Evolutionary conservation across 1,139 yeast genomes (phyloP).

Genomic region (Yamadazyma dendronema): DNA sequence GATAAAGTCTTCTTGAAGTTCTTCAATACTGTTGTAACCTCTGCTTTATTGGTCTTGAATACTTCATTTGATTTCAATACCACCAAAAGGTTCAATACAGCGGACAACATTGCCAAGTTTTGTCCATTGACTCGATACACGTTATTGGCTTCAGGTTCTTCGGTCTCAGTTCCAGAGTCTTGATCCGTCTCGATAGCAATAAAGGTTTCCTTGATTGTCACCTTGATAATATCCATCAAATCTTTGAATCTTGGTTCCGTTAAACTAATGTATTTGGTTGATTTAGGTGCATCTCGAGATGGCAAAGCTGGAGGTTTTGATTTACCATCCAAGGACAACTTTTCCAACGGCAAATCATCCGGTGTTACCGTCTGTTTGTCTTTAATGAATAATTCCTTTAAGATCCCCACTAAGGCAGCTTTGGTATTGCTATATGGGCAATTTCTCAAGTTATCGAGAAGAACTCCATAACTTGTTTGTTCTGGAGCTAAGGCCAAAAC

Average conservation of each 20-base stretch:
- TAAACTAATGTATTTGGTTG: constrained; percentile 35
- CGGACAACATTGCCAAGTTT: constrained; percentile 44
- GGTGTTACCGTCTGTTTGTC: constrained; percentile 12
- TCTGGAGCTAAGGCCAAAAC: constrained; percentile 58
- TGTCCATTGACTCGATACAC: constrained; percentile 19
- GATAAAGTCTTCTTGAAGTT: constrained; percentile 10
- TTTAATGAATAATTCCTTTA: constrained; percentile 58
- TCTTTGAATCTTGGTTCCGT: constrained; percentile 35
- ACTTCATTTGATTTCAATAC: constrained; percentile 33
- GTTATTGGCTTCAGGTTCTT: constrained; percentile 6
- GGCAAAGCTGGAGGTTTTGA: constrained; percentile 23
- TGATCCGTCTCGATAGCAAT: constrained; percentile 11
- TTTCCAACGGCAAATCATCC: constrained; percentile 8
- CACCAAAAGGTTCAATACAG: constrained; percentile 55
- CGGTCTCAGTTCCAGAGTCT: constrained; percentile 15
- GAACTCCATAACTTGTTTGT: constrained; percentile 54
- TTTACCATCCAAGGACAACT: constrained; percentile 7
- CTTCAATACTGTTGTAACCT: constrained; percentile 16
- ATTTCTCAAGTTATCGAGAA: constrained; percentile 60
- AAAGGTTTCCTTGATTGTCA: constrained; percentile 32
- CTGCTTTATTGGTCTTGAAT: constrained; percentile 18
- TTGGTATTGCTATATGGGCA: constrained; percentile 68
- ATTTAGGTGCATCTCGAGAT: constrained; percentile 13
- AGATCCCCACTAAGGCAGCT: constrained; percentile 58
- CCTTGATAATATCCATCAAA: constrained; percentile 38